Percentiles rank a stretch among this genome's conserved stretches.
Conservation (phyloP, 768 basidiomycete genomes). For the Cubamyces lactineus region DNA sequence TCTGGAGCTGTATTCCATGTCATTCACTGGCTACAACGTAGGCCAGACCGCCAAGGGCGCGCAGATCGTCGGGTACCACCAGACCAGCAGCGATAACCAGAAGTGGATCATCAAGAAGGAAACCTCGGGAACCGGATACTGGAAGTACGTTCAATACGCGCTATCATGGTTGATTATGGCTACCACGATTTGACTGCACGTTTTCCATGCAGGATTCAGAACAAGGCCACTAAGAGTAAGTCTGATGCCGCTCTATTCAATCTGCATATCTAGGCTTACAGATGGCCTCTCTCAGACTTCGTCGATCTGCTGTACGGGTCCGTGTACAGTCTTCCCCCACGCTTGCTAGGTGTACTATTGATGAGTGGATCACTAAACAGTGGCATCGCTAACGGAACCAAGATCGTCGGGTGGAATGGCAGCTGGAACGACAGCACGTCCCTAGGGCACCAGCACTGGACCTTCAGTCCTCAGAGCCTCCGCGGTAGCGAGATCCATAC, state of each 20-base stretch:
- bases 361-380: not conserved
- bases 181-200: not conserved
- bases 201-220: not conserved
- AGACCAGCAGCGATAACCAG: not conserved
- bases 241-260: too few relatives aligned
- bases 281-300: too few relatives aligned
- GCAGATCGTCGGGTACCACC: not conserved
- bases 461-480: not conserved
- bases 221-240: not conserved
- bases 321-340: not conserved
- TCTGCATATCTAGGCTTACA: too few relatives aligned
- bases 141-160: not conserved
- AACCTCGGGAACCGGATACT: not conserved
- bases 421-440: not conserved
- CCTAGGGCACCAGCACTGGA: not conserved
- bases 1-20: too few relatives aligned
- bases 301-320: not conserved
- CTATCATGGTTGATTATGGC: too few relatives aligned
- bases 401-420: not conserved
- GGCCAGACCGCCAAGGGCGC: not conserved
- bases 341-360: not conserved
- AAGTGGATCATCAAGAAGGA: slow-evolving; percentile 2
- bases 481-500: not conserved
- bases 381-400: not conserved
- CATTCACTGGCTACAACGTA: not conserved